phyloP scores from a whole-genome alignment of 257 asterid genomes.

The Striga asiatica region DNA sequence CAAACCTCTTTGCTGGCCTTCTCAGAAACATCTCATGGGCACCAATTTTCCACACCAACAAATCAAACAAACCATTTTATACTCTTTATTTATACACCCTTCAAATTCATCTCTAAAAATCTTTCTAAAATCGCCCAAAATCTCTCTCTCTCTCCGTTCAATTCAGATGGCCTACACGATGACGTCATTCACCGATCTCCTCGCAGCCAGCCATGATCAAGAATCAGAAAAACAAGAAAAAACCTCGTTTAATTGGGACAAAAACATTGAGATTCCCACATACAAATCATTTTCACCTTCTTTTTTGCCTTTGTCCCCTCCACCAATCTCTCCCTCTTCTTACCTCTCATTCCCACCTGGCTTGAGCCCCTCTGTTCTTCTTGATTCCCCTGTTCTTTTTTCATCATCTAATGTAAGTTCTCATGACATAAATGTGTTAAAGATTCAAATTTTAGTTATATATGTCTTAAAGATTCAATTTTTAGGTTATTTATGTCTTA shows the following conservation, averaged over 20 bases:
- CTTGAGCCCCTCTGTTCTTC: slow-evolving; percentile 62
- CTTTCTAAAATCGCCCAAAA: slow-evolving; percentile 5
- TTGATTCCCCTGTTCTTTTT: slow-evolving; percentile 74
- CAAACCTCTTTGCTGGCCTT: slow-evolving; percentile 21
- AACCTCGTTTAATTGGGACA: neutral
- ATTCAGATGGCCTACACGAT: slow-evolving; percentile 18
- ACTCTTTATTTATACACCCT: neutral
- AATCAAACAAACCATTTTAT: neutral
- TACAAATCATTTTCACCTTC: slow-evolving; percentile 49
- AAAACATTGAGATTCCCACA: slow-evolving; percentile 27
- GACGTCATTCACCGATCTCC: slow-evolving; percentile 33
- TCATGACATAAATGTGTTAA: too few relatives aligned
- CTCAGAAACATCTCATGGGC: slow-evolving; percentile 19
- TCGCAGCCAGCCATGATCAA: neutral
- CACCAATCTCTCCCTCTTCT: slow-evolving; percentile 69
- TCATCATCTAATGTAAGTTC: slow-evolving; percentile 51
- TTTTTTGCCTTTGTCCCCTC: slow-evolving; percentile 47
- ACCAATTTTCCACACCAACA: too few relatives aligned
- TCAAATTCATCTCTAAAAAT: neutral
- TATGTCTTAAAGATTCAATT: too few relatives aligned
- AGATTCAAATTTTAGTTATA: too few relatives aligned
- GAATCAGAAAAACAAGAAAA: slow-evolving; percentile 11
- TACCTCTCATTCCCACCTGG: slow-evolving; percentile 47
- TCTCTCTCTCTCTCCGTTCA: neutral
- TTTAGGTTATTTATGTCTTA: too few relatives aligned